Evolutionary conservation across 257 asterid species (phyloP), one percentile per base, ranked within the genome.

Genomic region (Solanum paucissectum): DNA sequence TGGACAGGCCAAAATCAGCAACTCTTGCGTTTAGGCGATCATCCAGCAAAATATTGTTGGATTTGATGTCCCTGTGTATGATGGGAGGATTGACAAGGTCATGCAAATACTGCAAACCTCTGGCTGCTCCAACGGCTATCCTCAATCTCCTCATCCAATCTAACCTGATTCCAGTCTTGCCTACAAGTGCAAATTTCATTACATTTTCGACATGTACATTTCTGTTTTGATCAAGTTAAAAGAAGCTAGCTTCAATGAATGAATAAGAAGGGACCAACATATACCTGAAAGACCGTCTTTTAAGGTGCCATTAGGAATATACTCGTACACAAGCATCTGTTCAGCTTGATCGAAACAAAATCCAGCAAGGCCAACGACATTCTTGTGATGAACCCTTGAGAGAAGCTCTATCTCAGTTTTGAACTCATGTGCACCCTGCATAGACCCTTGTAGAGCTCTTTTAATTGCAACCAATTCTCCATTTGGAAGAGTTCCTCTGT

Each of bases 371-470:
- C 91, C 55, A 34, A 96, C 99, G 2, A 96, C 91, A 64, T 96
- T 96, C 87, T 91, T 96, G 96, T 96, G 98, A 90, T 96, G 99
- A 92, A 95, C 99, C 88, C 99, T 94, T 4, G 99, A 95, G 89
- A 96, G 99, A 89, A 94, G 98, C 92, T 96, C 99, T 84, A 96
- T 94, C 95, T 96, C 99, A 23, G 96, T 95, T 92, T 94, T 96
- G 95, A 95, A 96, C 94, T 96, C 98, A 7, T 87, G 74, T 40
- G 90, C 93, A 55, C 98, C 98, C 89, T 96, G 98, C 88, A 85
- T 90, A 1, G 99, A 94, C 83, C 97, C 94, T 64, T 92, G 94
- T 83, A 93, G 93, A 87, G 99, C 96, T 90, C 98, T 92, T 93
- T 96, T 96, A 20, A 95, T 87, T 10, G 99, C 99, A 71, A 94